Percentiles rank a stretch among this genome's conserved stretches.
These are phyloP conservation scores for Aspergillus uvarum DNA, from an alignment of 2,329 filamentous ascomycete genomes.

Conservation along the genomic window DNA sequence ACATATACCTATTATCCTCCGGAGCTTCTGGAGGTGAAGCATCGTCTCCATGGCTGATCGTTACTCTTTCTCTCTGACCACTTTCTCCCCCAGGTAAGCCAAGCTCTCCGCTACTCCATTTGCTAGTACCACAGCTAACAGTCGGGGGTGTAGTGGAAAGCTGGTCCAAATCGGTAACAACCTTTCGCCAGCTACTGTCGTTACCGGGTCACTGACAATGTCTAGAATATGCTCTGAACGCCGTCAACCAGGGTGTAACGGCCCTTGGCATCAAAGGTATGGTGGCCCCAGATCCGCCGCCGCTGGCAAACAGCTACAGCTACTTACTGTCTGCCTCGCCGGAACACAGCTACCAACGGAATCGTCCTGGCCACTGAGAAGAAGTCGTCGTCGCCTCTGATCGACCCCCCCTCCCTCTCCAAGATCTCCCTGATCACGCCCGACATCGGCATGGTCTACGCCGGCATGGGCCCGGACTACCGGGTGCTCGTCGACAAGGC, in stretches of 20 bases:
- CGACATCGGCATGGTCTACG: slow-evolving; percentile 99
- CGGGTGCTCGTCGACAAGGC: slow-evolving; percentile 96
- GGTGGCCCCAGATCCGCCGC: slow-evolving; percentile 16
- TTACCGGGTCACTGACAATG: slow-evolving; percentile 17
- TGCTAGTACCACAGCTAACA: slow-evolving; percentile 43
- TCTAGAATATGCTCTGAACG: slow-evolving; percentile 96
- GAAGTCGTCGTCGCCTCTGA: slow-evolving; percentile 96
- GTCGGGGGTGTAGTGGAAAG: slow-evolving; percentile 70
- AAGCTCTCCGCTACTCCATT: slow-evolving; percentile 33
- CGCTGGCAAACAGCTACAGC: slow-evolving; percentile 3
- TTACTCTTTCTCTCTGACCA: slow-evolving; percentile 99
- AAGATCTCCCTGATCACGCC: slow-evolving; percentile 98
- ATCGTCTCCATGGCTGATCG: slow-evolving; percentile 78
- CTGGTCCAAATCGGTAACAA: slow-evolving; percentile 90
- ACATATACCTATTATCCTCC: background rate
- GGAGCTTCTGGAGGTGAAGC: slow-evolving; percentile 20
- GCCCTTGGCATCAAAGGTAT: slow-evolving; percentile 97
- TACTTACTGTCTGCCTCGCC: slow-evolving; percentile 15
- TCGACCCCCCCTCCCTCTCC: slow-evolving; percentile 89
- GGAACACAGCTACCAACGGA: slow-evolving; percentile 84
- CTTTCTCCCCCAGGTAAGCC: slow-evolving; percentile 88
- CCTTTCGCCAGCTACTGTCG: background rate
- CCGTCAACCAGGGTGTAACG: slow-evolving; percentile 98
- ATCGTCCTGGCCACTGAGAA: slow-evolving; percentile 99
- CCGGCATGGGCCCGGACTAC: slow-evolving; percentile 98